Conservation (phyloP, 208 protist species). For the Baffinella frigidus region DNA sequence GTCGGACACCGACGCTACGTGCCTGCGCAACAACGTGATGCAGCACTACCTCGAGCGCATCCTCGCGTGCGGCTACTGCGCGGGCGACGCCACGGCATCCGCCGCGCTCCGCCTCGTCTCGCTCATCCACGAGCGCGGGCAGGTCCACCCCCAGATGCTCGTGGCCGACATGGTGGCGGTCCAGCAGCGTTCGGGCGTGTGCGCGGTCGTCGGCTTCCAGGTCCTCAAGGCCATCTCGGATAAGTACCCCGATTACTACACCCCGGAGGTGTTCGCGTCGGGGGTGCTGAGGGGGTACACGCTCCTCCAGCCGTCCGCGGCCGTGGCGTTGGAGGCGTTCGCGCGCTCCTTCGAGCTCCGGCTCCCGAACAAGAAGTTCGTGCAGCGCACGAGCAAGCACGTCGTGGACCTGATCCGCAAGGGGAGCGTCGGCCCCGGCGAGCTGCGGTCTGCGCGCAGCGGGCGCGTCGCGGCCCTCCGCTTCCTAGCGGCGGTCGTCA, state of each 20-base stretch:
- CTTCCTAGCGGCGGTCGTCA: background rate
- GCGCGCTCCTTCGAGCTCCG: background rate
- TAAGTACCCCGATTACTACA: slow-evolving; percentile 46
- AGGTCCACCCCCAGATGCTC: slow-evolving; percentile 30
- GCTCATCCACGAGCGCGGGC: slow-evolving; percentile 20
- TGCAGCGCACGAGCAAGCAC: background rate
- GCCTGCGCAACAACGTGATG: slow-evolving; percentile 10
- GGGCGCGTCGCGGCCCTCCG: background rate
- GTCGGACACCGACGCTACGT: background rate
- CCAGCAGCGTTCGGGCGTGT: background rate
- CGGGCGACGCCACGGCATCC: background rate
- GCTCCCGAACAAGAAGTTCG: slow-evolving; percentile 28
- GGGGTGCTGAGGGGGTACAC: background rate
- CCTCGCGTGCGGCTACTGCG: slow-evolving; percentile 2
- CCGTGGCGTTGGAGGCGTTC: background rate
- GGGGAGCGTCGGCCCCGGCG: background rate
- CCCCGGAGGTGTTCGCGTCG: background rate
- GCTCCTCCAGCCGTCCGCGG: too few relatives aligned
- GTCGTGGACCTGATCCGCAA: background rate
- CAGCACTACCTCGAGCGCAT: slow-evolving; percentile 29
- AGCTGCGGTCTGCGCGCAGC: background rate
- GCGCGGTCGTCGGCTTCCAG: background rate
- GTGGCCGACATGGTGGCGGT: slow-evolving; percentile 16
- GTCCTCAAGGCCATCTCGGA: background rate
- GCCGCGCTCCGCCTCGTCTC: background rate